Evolutionary conservation across 2,329 filamentous ascomycete genomes (phyloP).

Genomic region (Sclerotinia trifoliorum): DNA sequence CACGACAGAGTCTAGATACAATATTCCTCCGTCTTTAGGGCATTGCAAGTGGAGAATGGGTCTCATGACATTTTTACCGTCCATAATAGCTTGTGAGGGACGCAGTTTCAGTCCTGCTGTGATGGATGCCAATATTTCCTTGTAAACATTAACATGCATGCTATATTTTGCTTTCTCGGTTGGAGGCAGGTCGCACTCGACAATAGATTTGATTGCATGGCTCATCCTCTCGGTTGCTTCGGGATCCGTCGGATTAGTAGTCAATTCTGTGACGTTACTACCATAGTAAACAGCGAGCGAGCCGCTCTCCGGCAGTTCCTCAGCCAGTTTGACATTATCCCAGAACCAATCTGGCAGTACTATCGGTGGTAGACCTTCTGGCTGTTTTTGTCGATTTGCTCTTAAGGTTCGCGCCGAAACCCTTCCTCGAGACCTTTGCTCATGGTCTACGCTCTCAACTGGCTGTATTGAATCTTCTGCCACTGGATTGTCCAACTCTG

Average conservation of each 20-base stretch:
- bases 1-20: conserved; percentile 60
- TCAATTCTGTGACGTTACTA: conserved; percentile 10
- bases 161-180: conserved; percentile 34
- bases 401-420: conserved; percentile 26
- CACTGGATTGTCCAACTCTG: conserved; percentile 8
- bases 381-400: conserved; percentile 30
- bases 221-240: conserved; percentile 13
- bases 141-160: conserved; percentile 37
- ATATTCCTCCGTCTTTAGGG: conserved; percentile 53
- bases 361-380: conserved; percentile 48
- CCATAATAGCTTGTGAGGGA: conserved; percentile 33
- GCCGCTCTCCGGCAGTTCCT: conserved; percentile 26
- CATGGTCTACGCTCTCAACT: conserved; percentile 16
- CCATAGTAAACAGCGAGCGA: conserved; percentile 30
- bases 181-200: conserved; percentile 26
- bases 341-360: conserved; percentile 59
- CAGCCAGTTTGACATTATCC: conserved; percentile 46
- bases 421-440: conserved; percentile 28
- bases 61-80: conserved; percentile 43
- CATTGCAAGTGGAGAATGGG: conserved; percentile 60
- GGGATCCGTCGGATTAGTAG: neutral
- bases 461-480: conserved; percentile 15
- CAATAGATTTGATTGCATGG: conserved; percentile 22
- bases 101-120: conserved; percentile 50
- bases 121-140: conserved; percentile 48